Evolutionary conservation across 305 asterid species (phyloP).

Genomic region (Nicotiana rustica): DNA sequence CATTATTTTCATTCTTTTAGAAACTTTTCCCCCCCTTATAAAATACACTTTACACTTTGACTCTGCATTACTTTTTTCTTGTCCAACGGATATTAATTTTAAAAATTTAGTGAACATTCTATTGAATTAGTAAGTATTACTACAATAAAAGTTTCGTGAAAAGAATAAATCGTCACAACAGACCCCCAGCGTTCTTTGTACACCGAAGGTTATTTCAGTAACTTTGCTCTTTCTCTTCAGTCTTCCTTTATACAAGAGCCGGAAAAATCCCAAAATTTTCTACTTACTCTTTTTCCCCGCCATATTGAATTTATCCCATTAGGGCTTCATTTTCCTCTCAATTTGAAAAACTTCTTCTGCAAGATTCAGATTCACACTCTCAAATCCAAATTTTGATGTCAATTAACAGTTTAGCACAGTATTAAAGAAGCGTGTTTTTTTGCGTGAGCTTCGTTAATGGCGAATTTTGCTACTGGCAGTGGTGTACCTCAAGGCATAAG

Average conservation of each 20-base stretch:
- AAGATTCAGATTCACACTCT: neutral
- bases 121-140: too few relatives aligned
- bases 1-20: neutral
- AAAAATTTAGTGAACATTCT: too few relatives aligned
- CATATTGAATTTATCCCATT: constrained; percentile 60
- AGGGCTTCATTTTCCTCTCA: constrained; percentile 34
- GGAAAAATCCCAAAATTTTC: constrained; percentile 47
- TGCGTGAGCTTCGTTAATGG: constrained; percentile 46
- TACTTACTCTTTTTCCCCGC: constrained; percentile 67
- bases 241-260: neutral
- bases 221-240: neutral
- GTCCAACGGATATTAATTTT: neutral
- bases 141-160: too few relatives aligned
- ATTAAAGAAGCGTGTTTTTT: neutral
- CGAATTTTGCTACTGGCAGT: constrained; percentile 50
- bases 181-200: neutral
- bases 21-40: too few relatives aligned
- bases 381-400: neutral
- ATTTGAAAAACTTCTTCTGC: neutral
- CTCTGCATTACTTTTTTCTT: neutral
- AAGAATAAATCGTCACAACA: neutral
- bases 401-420: neutral
- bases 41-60: neutral
- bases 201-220: constrained; percentile 2
- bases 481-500: constrained; percentile 76